Base-by-base conservation (phyloP, 1,284 basidiomycete genomes). In the Calocybe gambosa region DNA sequence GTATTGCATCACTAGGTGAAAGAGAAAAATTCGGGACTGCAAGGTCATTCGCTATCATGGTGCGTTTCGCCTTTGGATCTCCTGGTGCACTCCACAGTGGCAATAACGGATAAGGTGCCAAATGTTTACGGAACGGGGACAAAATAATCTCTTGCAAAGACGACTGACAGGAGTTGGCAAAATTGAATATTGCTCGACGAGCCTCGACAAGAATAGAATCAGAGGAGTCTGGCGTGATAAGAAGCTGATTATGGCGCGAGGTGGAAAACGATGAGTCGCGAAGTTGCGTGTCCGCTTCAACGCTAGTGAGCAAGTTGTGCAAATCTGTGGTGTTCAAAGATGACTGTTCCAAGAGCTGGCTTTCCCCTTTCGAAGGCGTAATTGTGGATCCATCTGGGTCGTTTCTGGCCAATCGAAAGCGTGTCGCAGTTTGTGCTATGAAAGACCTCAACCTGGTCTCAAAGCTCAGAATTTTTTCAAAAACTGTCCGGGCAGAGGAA, bases 21-120 rank as follows among this genome's bases (percentile, higher is more conserved):
- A 94, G 75, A 1, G 93, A 96, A 66, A 99, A 99, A 3, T 80
- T 89, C 1, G 95, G 95, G n/a, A 98, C 81, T 31, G 79, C 74
- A 20, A 93, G 73, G 49, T 91, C 87, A 62, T 75, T 78, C 31
- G 70, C 63, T 40, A 67, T 65, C 50, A 71, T 55, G 23, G 62
- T 58, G 16, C 58, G 63, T 33, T 62, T 67, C 5, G 68, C 59
- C 46, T 70, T 75, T 3, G 71, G 64, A 33, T 80, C 75, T 31
- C 66, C 69, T 1, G 68, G 55, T 1, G 71, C 70, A 3, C 75
- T 68, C 93, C 93, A 97, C 10, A 81, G 62, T 0, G 87, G 56
- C 0, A 85, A 73, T 0, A 76, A 65, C 0, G 91, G 70, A 61
- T 98, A 99, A 0, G 73, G 63, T 6, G 76, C 66, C 28, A 99